Base-by-base conservation (phyloP, 2,329 filamentous ascomycete genomes). In the Verticillium isaacii region DNA sequence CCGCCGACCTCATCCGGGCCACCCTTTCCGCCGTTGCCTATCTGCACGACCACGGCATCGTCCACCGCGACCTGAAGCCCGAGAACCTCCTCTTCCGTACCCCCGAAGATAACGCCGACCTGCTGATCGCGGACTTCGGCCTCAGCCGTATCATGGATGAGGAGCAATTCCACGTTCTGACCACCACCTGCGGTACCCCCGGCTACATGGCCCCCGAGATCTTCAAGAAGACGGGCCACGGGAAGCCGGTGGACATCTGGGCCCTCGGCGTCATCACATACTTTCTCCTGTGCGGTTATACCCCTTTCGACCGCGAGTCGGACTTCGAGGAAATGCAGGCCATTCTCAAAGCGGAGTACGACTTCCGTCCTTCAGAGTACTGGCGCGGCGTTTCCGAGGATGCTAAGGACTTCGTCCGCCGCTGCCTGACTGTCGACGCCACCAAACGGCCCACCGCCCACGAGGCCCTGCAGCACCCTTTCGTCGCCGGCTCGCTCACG, bases 271-370 rank as follows among this genome's bases (percentile, higher is more conserved):
- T 99, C 54, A 99, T 99, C 72, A 98, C 95, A 36, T 99, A 98
- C 80, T 99, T 99, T 80, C 82, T 99, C 34, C 88, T 99, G 58
- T 98, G 95, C 77, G 95, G 95, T 63, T 98, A 98, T 79, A 99
- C 95, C 1, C 95, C 95, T 14, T 99, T 99, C 74, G 95, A 99
- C 77, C 90, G 95, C 61, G 95, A 98, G 76, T 94, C 89, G 69
- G 97, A 99, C 77, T 89, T 98, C 71, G 95, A 99, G 80, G 95
- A 99, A 80, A 98, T 99, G 94, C 94, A 98, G 80, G 95, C 95
- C 69, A 99, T 99, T 73, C 86, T 98, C 61, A 91, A 93, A 65
- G 95, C 95, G 63, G 94, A 98, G 79, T 99, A 98, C 81, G 91
- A 88, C 72, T 99, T 98, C 77, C 94, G 92, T 4, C 95, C 95